Evolutionary conservation across 2,329 filamentous ascomycete species (phyloP).

Genomic region (Chaetoscypha palmicola): DNA sequence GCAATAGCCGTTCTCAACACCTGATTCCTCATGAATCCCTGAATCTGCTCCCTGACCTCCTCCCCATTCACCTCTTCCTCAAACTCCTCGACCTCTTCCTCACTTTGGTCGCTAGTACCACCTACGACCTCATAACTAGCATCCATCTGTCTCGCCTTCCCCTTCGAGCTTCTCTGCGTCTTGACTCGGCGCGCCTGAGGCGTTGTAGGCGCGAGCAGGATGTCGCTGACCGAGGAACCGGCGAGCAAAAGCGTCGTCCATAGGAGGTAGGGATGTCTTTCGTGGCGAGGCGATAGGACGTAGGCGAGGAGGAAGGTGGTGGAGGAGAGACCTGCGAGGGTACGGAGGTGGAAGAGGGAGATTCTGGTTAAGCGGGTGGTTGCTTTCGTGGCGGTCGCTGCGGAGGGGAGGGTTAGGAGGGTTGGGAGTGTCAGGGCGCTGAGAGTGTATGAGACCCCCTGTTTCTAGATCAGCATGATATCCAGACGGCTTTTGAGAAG

Average conservation of each 20-base stretch:
- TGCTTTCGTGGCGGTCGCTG: slow-evolving; percentile 61
- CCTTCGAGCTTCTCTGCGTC: slow-evolving; percentile 16
- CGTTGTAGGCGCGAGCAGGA: slow-evolving; percentile 17
- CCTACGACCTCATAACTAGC: slow-evolving; percentile 65
- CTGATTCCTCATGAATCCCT: slow-evolving; percentile 48
- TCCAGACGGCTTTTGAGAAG: too few species aligned
- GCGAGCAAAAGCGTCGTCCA: slow-evolving; percentile 70
- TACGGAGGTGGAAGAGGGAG: slow-evolving; percentile 57
- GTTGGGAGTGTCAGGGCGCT: slow-evolving; percentile 71
- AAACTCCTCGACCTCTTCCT: slow-evolving; percentile 44
- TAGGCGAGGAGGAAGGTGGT: slow-evolving; percentile 72
- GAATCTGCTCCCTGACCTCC: slow-evolving; percentile 50
- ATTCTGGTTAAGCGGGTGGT: slow-evolving; percentile 60
- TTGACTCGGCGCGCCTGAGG: slow-evolving; percentile 1
- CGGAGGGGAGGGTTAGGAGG: slow-evolving; percentile 73
- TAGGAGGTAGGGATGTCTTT: slow-evolving; percentile 81
- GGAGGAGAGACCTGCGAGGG: slow-evolving; percentile 62
- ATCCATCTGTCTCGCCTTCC: slow-evolving; percentile 44
- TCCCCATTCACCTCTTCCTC: slow-evolving; percentile 53
- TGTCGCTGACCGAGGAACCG: slow-evolving; percentile 39
- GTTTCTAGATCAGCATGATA: slow-evolving; percentile 1
- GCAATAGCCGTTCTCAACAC: slow-evolving; percentile 47
- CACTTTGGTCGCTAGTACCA: slow-evolving; percentile 34
- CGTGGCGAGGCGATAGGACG: slow-evolving; percentile 63
- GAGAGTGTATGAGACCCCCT: slow-evolving; percentile 87